Base-by-base conservation (phyloP, 23 red algal genomes). In the Porphyridium purpureum region DNA sequence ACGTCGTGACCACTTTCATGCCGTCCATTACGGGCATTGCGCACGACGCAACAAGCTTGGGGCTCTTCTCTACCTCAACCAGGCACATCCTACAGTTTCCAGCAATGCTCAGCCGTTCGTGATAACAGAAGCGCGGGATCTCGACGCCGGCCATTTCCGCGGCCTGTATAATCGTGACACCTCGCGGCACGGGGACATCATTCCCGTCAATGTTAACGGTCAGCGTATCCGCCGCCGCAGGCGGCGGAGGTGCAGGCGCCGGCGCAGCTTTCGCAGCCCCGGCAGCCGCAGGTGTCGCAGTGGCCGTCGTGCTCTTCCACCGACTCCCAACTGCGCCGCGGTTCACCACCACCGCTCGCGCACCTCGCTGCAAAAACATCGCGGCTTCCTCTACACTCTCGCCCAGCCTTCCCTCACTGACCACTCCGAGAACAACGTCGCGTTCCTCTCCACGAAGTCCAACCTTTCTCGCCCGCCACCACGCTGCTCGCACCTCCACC, bases 81-180 rank as follows among this genome's bases (percentile, higher is more conserved):
- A 98, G 59, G 56, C 90, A 98, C 90, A 98, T 98, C 6, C 90
- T 66, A 52, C 90, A 98, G 55, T 98, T 98, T 21, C 90, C 90
- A 9, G 90, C 90, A 21, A 98, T 83, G 53, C 79, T 86, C 40
- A 98, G 90, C 4, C 90, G 90, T 57, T 98, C 90, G 55, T 98
- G 90, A 52, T 98, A 98, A 65, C 90, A 98, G 52, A 98, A 98
- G 48, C 79, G 90, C 21, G 90, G 90, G 21, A 98, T 62, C 27
- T 98, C 79, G 14, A 98, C 90, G 7, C 90, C 90, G 42, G 73
- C 50, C 23, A 64, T 31, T 24, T 85, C 77, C 28, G 79, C 85
- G 32, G 90, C 90, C 52, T 98, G 79, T 51, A 98, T 81, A 52
- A 85, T 83, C 3, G 90, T 98, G 64, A 53, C 56, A 2, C 71